These are phyloP conservation scores for Cryptosporidium sp. DNA, from an alignment of 169 alveolate species.

Conservation along the genomic window DNA sequence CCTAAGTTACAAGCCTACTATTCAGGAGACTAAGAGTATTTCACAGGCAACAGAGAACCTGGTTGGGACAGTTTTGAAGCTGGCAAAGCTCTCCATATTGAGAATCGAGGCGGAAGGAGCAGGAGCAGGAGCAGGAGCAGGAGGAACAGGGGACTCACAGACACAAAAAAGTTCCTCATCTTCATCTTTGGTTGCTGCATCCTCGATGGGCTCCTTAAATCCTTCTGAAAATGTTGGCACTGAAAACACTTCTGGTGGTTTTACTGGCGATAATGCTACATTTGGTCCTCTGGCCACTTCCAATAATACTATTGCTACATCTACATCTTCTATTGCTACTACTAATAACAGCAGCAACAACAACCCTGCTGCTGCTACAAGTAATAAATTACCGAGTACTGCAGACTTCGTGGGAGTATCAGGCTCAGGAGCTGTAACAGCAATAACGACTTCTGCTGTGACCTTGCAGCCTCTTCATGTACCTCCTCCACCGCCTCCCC, in stretches of 20 bases:
- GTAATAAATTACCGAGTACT: not conserved
- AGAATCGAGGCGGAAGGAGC: constrained; percentile 8
- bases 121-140: not conserved
- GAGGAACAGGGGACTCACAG: not conserved
- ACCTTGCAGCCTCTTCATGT: not conserved
- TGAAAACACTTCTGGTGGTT: not conserved
- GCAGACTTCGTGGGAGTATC: not conserved
- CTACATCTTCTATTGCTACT: not conserved
- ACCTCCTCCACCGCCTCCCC: not conserved
- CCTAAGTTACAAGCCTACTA: not conserved
- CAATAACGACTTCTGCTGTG: not conserved
- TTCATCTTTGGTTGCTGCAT: not conserved
- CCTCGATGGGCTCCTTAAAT: not conserved
- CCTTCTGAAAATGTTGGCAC: not conserved
- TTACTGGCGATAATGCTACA: not conserved
- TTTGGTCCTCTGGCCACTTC: not conserved
- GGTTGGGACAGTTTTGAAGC: constrained; percentile 25
- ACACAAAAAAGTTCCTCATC: not conserved
- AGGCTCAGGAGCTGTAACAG: not conserved
- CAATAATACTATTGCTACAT: not conserved
- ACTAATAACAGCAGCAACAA: not conserved
- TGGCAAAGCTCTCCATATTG: constrained; percentile 45
- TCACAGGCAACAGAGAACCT: constrained; percentile 50
- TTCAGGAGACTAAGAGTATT: constrained; percentile 35
- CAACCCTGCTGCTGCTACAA: not conserved